phyloP scores from a whole-genome alignment of 2,329 filamentous ascomycete genomes.

The Diaporthe eres region DNA sequence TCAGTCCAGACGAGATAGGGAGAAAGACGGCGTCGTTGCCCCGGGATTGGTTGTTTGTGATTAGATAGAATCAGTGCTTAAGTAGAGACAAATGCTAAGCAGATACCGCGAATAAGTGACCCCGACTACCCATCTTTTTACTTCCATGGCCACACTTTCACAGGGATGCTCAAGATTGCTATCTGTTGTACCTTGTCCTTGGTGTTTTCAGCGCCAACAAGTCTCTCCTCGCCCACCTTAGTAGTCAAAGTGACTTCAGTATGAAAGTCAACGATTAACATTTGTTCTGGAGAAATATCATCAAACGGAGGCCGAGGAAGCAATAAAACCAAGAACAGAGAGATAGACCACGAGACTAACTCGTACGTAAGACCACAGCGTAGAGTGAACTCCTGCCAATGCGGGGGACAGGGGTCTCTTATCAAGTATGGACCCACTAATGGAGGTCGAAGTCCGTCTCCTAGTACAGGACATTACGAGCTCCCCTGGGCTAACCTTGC shows the following conservation, averaged over 20 bases:
- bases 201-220: not conserved
- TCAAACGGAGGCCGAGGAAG: not conserved
- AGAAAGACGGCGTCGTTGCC: not conserved
- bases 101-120: not conserved
- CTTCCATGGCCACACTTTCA: not conserved
- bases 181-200: not conserved
- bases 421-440: not conserved
- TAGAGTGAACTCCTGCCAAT: not conserved
- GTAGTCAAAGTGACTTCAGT: not conserved
- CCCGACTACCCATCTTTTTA: not conserved
- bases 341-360: not conserved
- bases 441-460: constrained; percentile 18
- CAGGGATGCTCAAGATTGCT: not conserved
- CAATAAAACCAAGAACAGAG: no score
- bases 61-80: no score
- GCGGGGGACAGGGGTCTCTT: not conserved
- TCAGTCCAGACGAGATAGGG: not conserved
- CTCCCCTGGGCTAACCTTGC: not conserved
- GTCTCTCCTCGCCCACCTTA: not conserved
- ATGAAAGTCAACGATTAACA: not conserved
- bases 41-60: not conserved
- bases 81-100: not conserved
- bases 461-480: not conserved
- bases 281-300: not conserved
- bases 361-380: not conserved